Base-by-base conservation (phyloP, 2,329 filamentous ascomycete genomes). In the Trichoderma sp. region DNA sequence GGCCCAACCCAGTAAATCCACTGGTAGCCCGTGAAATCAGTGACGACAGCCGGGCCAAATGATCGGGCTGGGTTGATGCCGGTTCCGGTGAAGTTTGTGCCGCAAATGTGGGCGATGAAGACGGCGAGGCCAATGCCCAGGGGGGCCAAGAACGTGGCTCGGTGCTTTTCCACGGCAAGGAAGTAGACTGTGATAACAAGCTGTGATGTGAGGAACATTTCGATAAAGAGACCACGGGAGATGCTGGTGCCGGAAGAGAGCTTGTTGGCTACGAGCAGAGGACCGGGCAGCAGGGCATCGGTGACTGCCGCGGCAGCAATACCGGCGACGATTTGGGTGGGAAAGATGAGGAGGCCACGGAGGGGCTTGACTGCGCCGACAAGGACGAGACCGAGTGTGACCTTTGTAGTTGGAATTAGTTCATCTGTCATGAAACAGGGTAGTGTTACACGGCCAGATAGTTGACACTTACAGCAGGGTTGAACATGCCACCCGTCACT, bases 161-260 rank as follows among this genome's bases (percentile, higher is more conserved):
- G 88, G 76, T 92, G 90, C 79, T 93, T 92, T 75, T 92, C 89
- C 4, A 87, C 86, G 0, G 89, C 90, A 53, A 92, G 82, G 85
- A 92, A 90, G 76, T 89, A 86, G 34, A 91, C 86, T 3, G 88
- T 85, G 64, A 91, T 81, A 8, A 90, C 84, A 10, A 91, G 80
- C 74, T 89, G 83, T 0, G 86, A 80, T 0, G 89, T 91, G 42
- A 90, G 80, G 72, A 90, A 88, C 79, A 89, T 84, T 76, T 91
- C 89, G 57, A 91, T 84, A 73, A 91, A 90, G 48, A 91, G 79
- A 7, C 89, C 89, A 68, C 87, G 87, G 0, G 80, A 80, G 10
- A 83, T 79, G 68, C 79, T 85, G 4, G 84, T 80, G 13, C 83
- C 84, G 12, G 80, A 79, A 2, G 81, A 81, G 3, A 91, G 81